Base-by-base conservation (phyloP, 2,329 filamentous ascomycete species). In the Hypomyces rosellus region DNA sequence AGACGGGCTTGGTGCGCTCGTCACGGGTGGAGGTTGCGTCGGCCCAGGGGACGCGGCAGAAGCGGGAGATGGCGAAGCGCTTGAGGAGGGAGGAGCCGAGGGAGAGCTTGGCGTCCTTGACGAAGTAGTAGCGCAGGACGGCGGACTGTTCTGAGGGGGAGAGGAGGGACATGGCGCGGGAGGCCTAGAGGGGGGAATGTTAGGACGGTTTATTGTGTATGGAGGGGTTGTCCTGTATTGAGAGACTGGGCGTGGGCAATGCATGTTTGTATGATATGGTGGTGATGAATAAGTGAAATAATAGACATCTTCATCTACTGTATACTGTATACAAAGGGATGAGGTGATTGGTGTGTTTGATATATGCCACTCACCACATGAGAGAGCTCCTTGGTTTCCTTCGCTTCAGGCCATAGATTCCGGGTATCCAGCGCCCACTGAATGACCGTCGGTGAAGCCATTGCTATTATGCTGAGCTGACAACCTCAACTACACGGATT, bases 51-150 rank as follows among this genome's bases (percentile, higher is more conserved):
- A 85, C 72, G 48, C 68, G 68, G 53, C 78, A 73, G 49, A 77
- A 74, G 57, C 77, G 76, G 50, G 79, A 74, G 56, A 90, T 78
- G 61, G 80, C 82, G 58, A 84, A 76, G 49, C 85, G 84, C 71
- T 92, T 92, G 53, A 91, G 74, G 45, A 92, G 76, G 40, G 84
- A 78, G 15, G 87, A 91, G 20, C 70, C 85, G 39, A 92, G 75
- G 45, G 80, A 78, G 77, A 90, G 85, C 63, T 86, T 86, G 48
- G 87, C 87, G 68, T 91, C 88, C 62, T 78, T 74, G 58, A 85
- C 71, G 65, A 84, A 81, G 69, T 81, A 80, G 69, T 81, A 88
- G 51, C 74, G 74, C 8, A 83, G 73, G 33, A 84, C 77, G 13
- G 69, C 67, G 46, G 75, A 65, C 54, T 77, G 78, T 63, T 89